Percentiles rank a stretch among this genome's conserved stretches.
Evolutionary conservation across 345 rosid genomes (phyloP).

Genomic region (Luvunga scandens): DNA sequence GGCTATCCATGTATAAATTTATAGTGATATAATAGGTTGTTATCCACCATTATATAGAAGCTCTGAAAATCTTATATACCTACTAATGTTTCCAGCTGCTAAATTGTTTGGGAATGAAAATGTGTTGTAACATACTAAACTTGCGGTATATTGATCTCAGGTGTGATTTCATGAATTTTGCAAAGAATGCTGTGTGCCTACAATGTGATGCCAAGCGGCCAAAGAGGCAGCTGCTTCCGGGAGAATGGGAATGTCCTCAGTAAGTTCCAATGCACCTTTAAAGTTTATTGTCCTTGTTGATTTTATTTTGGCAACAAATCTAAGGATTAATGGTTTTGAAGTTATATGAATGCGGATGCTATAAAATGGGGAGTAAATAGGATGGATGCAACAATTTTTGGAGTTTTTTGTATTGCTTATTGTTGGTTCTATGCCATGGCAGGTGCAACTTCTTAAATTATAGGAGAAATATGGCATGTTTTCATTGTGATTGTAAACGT

Average conservation of each 20-base stretch:
- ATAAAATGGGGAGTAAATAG: not conserved
- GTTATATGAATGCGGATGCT: not conserved
- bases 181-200: slow-evolving; percentile 87
- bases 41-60: not conserved
- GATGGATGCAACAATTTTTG: not conserved
- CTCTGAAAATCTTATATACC: not conserved
- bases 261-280: slow-evolving; percentile 39
- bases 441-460: slow-evolving; percentile 98
- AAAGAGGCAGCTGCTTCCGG: slow-evolving; percentile 95
- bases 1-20: not conserved
- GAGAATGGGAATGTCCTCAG: slow-evolving; percentile 99
- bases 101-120: not conserved
- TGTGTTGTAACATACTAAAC: slow-evolving; percentile 3
- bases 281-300: not conserved
- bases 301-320: not conserved
- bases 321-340: slow-evolving; percentile 1
- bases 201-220: slow-evolving; percentile 98
- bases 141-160: slow-evolving; percentile 37
- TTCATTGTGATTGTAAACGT: slow-evolving; percentile 97
- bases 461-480: slow-evolving; percentile 87
- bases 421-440: slow-evolving; percentile 33
- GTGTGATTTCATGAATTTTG: slow-evolving; percentile 98
- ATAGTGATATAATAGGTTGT: not conserved
- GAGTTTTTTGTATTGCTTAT: slow-evolving; percentile 4
- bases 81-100: slow-evolving; percentile 2